A percentile compares a stretch with the other conserved stretches of the same genome.
Conservation (phyloP, 345 rosid genomes). For the Cochlearia excelsa region DNA sequence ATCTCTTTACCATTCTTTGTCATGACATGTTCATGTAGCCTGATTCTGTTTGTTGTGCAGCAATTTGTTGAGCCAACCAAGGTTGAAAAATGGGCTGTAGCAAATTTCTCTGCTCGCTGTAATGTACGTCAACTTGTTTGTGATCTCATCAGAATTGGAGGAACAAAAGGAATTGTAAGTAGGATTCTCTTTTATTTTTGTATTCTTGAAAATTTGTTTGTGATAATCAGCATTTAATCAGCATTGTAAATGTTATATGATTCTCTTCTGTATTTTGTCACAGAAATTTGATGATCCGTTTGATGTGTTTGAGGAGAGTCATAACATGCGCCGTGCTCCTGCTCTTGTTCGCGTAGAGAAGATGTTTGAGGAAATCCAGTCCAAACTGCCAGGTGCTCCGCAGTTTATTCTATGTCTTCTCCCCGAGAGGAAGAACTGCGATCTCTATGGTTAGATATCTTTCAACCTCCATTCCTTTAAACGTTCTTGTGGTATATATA, state of each 20-base stretch:
- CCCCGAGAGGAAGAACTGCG: conserved; percentile 76
- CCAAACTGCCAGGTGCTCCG: conserved; percentile 77
- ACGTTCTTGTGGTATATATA: neutral
- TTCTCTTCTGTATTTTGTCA: conserved; percentile 12
- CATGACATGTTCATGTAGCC: conserved; percentile 19
- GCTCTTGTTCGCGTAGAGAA: conserved; percentile 72
- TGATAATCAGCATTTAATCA: conserved; percentile 15
- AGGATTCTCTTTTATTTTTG: neutral
- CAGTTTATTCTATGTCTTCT: conserved; percentile 79
- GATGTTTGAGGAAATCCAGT: conserved; percentile 67
- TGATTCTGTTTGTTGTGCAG: conserved; percentile 36
- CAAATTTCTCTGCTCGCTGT: conserved; percentile 81
- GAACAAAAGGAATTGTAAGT: conserved; percentile 83
- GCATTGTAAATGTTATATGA: conserved; percentile 6
- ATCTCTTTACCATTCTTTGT: neutral
- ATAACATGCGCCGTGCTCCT: conserved; percentile 52
- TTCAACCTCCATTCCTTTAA: neutral
- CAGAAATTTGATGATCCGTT: conserved; percentile 56
- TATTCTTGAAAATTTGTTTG: conserved; percentile 11
- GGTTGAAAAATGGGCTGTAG: conserved; percentile 75
- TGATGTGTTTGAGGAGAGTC: conserved; percentile 57
- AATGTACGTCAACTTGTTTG: conserved; percentile 51
- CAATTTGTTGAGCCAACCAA: conserved; percentile 70
- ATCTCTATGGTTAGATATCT: conserved; percentile 61
- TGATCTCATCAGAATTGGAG: conserved; percentile 60